A percentile compares a stretch with the other conserved stretches of the same genome.
Evolutionary conservation across 2,329 filamentous ascomycete genomes (phyloP).

Genomic region (Fusarium aywerte): DNA sequence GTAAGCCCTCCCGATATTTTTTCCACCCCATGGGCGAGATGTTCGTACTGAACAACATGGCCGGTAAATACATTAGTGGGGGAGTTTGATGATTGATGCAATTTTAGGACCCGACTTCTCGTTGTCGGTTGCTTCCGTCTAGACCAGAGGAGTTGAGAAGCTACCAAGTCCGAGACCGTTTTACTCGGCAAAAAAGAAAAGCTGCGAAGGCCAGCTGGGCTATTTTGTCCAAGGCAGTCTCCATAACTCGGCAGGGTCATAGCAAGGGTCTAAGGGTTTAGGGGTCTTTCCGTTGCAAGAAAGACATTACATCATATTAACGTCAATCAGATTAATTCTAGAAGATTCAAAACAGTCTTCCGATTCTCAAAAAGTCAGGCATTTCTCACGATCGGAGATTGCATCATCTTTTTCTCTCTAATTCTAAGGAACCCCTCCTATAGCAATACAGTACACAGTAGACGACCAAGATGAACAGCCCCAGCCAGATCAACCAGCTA

Average conservation of each 20-base stretch:
- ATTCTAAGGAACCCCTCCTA: too few relatives aligned
- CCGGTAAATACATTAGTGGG: too few relatives aligned
- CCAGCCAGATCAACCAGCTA: not conserved
- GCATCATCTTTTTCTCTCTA: not conserved
- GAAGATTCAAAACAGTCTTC: not conserved
- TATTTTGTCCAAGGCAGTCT: not conserved
- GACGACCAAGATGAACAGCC: not conserved
- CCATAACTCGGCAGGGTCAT: not conserved
- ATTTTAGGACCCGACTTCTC: not conserved
- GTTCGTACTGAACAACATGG: not conserved
- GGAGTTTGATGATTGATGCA: not conserved
- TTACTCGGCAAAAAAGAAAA: not conserved
- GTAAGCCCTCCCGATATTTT: too few relatives aligned
- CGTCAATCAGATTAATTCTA: not conserved
- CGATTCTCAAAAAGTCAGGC: not conserved
- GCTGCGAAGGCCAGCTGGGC: too few relatives aligned
- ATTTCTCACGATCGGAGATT: not conserved
- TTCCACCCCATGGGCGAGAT: too few relatives aligned
- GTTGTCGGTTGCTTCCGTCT: not conserved
- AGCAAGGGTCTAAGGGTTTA: not conserved
- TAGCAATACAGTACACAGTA: too few relatives aligned
- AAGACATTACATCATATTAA: constrained; percentile 4
- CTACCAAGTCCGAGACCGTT: not conserved
- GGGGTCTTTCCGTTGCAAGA: not conserved
- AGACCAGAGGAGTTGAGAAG: not conserved